Evolutionary conservation across 2,329 filamentous ascomycete species (phyloP), one percentile per base, ranked within the genome.

Genomic region (Nemania abortiva): DNA sequence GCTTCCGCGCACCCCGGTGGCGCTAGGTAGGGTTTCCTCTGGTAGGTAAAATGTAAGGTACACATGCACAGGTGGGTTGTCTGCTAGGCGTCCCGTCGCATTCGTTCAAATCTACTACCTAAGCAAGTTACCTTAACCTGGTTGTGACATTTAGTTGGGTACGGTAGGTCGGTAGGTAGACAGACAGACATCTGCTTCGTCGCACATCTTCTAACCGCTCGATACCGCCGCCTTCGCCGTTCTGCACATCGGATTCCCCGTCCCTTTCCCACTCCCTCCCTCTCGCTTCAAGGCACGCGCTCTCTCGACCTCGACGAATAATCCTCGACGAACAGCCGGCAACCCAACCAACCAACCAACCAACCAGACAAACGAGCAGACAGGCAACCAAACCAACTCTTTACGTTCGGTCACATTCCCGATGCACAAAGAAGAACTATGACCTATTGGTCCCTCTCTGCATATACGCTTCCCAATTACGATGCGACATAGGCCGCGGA

Each of bases 401-500:
- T 50, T 49, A 13, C 20, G 31, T 53, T 27, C 42, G 3, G n/a
- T 60, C 37, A 11, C 29, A 58, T 49, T 53, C 9, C 24, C 47
- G 7, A 58, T 47, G 64, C 39, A 24, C 61, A 50, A n/a, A n/a
- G n/a, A 57, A 45, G 42, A 49, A 54, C 10, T 18, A 54, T 62
- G 34, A 60, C 60, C 63, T 64, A 34, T 20, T 65, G 39, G 15
- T 42, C 39, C 61, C 47, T 34, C 62, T 58, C 50, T 45, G 59
- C 57, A 18, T 20, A 39, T 49, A 45, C 60, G 49, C 15, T 37
- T 24, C 39, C 22, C 11, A 20, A 58, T 47, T 70, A 68, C 34
- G 53, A 72, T 72, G 67, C 70, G 65, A 72, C 55, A 63, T 49
- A 58, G 42, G 57, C 34, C 53, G 47, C 37, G 27, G 49, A 54